Conservation (phyloP, 2,329 filamentous ascomycete genomes). For the Fragosphaeria purpurea region DNA sequence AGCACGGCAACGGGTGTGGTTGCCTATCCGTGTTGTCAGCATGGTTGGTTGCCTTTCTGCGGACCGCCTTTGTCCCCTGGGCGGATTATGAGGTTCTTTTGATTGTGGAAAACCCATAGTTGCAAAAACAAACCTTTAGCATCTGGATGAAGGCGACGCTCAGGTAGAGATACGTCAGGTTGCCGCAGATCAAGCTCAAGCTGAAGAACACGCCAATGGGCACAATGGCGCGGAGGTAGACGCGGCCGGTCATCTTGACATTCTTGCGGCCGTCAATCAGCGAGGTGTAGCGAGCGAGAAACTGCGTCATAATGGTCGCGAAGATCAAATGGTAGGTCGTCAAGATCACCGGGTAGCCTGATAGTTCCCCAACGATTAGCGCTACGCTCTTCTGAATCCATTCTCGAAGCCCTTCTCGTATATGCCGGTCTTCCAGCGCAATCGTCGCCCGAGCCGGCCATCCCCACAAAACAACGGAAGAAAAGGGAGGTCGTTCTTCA, state of each 20-base stretch:
- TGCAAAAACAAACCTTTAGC: constrained; percentile 61
- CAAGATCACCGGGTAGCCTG: constrained; percentile 67
- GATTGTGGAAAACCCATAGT: too few species aligned
- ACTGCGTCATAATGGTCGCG: constrained; percentile 86
- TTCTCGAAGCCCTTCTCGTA: background rate
- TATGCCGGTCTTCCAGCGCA: too few species aligned
- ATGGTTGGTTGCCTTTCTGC: constrained; percentile 3
- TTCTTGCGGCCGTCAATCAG: constrained; percentile 90
- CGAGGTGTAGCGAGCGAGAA: constrained; percentile 80
- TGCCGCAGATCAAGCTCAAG: constrained; percentile 90
- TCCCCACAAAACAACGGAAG: constrained; percentile 8
- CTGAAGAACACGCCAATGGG: constrained; percentile 95
- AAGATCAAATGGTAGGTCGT: constrained; percentile 95
- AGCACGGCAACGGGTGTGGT: constrained; percentile 92
- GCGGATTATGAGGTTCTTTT: too few species aligned
- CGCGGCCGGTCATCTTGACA: constrained; percentile 91
- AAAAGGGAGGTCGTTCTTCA: too few species aligned
- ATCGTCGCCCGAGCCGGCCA: background rate
- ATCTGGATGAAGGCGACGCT: constrained; percentile 98
- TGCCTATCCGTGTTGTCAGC: constrained; percentile 42
- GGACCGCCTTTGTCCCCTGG: constrained; percentile 3
- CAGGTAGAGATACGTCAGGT: constrained; percentile 89
- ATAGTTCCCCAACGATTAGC: background rate
- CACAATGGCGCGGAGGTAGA: constrained; percentile 88
- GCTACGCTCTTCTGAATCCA: too few species aligned